phyloP scores from a whole-genome alignment of 441 rosid species.

The Pelargonium fulgidum region DNA sequence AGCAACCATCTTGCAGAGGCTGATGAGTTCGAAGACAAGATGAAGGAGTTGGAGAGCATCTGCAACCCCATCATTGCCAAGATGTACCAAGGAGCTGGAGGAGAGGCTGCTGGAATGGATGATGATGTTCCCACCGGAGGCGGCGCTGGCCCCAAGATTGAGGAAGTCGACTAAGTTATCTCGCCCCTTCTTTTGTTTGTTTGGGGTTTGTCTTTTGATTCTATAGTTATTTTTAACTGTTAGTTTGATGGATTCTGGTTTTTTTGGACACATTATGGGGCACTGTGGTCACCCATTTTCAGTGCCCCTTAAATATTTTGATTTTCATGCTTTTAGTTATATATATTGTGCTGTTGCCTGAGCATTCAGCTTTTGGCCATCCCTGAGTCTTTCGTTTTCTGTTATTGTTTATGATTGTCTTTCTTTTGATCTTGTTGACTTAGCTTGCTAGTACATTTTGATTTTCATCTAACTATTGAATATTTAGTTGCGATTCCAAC shows the following conservation, averaged over 20 bases:
- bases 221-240: background rate
- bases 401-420: too few species aligned
- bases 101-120: constrained; percentile 38
- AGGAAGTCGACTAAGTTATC: constrained; percentile 55
- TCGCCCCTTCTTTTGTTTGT: background rate
- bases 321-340: too few species aligned
- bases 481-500: too few species aligned
- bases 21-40: constrained; percentile 52
- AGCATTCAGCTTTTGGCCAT: too few species aligned
- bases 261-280: too few species aligned
- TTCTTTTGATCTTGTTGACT: too few species aligned
- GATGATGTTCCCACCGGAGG: constrained; percentile 26
- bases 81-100: constrained; percentile 47
- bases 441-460: too few species aligned
- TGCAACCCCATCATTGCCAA: constrained; percentile 55
- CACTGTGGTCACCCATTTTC: too few species aligned
- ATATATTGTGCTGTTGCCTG: too few species aligned
- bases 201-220: background rate
- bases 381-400: too few species aligned
- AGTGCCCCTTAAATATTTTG: too few species aligned
- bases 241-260: background rate
- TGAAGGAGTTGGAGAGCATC: constrained; percentile 57
- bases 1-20: constrained; percentile 52
- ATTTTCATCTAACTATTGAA: too few species aligned
- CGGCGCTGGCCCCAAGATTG: constrained; percentile 60